Conservation (phyloP, 306 rosid species). For the barrel medic (Medicago truncatula) region DNA sequence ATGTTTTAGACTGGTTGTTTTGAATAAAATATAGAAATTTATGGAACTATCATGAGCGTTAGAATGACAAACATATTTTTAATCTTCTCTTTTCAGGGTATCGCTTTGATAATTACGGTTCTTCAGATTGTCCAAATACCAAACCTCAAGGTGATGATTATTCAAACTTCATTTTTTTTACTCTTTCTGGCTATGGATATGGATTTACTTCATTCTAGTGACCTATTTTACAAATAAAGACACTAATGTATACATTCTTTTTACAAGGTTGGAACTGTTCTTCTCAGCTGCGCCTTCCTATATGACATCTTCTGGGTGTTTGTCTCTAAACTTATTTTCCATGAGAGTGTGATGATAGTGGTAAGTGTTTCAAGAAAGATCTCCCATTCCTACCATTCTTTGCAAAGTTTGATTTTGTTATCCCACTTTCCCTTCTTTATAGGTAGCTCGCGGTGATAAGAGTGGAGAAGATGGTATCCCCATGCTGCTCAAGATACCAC, state of each 20-base stretch:
- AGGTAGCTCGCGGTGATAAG: constrained; percentile 97
- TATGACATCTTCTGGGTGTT: constrained; percentile 98
- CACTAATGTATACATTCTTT: constrained; percentile 21
- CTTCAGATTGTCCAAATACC: constrained; percentile 96
- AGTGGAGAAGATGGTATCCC: constrained; percentile 99
- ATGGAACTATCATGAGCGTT: constrained; percentile 3
- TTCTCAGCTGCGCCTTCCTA: constrained; percentile 89
- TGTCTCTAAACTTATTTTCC: constrained; percentile 90
- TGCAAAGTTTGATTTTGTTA: constrained; percentile 9
- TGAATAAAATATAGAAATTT: constrained; percentile 35
- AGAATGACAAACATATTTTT: constrained; percentile 21
- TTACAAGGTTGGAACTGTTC: constrained; percentile 91
- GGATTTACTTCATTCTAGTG: constrained; percentile 1
- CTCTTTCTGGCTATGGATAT: constrained; percentile 12
- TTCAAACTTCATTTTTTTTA: constrained; percentile 1
- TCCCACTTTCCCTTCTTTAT: constrained; percentile 30
- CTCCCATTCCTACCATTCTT: constrained; percentile 13
- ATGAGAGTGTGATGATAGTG: constrained; percentile 99
- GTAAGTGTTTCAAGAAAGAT: constrained; percentile 55
- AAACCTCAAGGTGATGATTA: constrained; percentile 79
- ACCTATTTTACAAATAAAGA: constrained; percentile 14
- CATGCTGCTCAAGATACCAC: constrained; percentile 94
- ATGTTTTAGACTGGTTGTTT: constrained; percentile 5
- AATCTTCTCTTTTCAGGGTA: constrained; percentile 61
- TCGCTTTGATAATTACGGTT: constrained; percentile 87